phyloP scores from a whole-genome alignment of 352 stramenopile species.

The Thraustotheca clavata region DNA sequence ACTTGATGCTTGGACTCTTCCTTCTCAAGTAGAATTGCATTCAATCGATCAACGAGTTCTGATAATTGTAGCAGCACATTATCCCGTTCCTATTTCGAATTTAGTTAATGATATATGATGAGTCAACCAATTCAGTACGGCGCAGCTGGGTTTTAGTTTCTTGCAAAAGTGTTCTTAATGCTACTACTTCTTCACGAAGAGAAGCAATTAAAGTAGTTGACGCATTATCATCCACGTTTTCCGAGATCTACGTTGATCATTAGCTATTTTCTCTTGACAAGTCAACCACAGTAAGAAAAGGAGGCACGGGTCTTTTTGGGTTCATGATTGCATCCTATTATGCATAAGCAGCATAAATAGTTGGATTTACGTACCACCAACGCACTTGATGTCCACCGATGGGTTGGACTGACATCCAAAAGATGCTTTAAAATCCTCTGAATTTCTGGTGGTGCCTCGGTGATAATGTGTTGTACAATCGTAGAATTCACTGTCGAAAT shows the following conservation, averaged over 20 bases:
- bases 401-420: constrained; percentile 33
- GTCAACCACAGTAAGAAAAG: no score
- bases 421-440: constrained; percentile 36
- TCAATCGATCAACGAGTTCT: constrained; percentile 23
- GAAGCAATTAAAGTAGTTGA: no score
- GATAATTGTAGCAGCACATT: constrained; percentile 31
- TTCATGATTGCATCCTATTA: no score
- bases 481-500: constrained; percentile 46
- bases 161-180: constrained; percentile 36
- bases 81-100: constrained; percentile 19
- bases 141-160: constrained; percentile 39
- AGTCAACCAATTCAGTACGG: constrained; percentile 36
- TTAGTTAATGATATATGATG: no score
- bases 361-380: no score
- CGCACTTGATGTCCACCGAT: constrained; percentile 43
- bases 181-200: constrained; percentile 18
- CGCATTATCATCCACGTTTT: no score
- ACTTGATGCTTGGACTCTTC: constrained; percentile 47
- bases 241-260: no score
- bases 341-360: no score
- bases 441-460: constrained; percentile 27
- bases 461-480: constrained; percentile 34
- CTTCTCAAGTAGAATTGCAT: constrained; percentile 26
- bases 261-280: no score
- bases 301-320: no score